These are phyloP conservation scores for Phaeotremella fagi DNA, from an alignment of 768 basidiomycete genomes.

Conservation along the genomic window DNA sequence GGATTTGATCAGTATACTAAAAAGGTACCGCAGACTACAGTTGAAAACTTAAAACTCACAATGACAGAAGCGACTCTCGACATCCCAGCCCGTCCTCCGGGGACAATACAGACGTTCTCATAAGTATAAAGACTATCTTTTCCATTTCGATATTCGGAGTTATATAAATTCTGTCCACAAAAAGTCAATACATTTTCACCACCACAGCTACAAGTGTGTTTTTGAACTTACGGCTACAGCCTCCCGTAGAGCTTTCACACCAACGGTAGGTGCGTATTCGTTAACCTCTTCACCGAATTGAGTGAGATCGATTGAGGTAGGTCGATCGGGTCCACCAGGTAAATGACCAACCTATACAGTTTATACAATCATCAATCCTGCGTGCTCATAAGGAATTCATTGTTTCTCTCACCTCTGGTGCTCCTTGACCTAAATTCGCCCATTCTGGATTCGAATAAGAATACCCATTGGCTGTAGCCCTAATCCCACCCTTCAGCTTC, in stretches of 20 bases:
- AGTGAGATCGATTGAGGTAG: constrained; percentile 58
- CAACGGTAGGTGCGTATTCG: constrained; percentile 90
- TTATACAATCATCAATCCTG: too few species aligned
- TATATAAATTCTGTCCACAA: constrained; percentile 75
- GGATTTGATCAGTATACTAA: not conserved
- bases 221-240: constrained; percentile 62
- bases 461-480: constrained; percentile 76
- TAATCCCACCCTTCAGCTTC: constrained; percentile 52
- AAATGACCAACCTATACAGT: constrained; percentile 59
- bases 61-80: constrained; percentile 88
- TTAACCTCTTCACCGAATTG: constrained; percentile 52
- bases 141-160: constrained; percentile 74
- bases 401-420: constrained; percentile 58
- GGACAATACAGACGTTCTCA: constrained; percentile 81
- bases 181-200: not conserved
- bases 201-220: not conserved
- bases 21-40: not conserved
- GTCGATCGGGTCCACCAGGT: constrained; percentile 66
- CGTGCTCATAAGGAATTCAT: not conserved
- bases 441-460: constrained; percentile 44
- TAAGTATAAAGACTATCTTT: constrained; percentile 79
- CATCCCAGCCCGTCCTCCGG: constrained; percentile 84
- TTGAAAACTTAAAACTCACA: constrained; percentile 6
- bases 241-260: constrained; percentile 75
- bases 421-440: constrained; percentile 68